Evolutionary conservation across 2,329 filamentous ascomycete species (phyloP), one percentile per base, ranked within the genome.

Genomic region (Ceratocystis cacaofunesta): DNA sequence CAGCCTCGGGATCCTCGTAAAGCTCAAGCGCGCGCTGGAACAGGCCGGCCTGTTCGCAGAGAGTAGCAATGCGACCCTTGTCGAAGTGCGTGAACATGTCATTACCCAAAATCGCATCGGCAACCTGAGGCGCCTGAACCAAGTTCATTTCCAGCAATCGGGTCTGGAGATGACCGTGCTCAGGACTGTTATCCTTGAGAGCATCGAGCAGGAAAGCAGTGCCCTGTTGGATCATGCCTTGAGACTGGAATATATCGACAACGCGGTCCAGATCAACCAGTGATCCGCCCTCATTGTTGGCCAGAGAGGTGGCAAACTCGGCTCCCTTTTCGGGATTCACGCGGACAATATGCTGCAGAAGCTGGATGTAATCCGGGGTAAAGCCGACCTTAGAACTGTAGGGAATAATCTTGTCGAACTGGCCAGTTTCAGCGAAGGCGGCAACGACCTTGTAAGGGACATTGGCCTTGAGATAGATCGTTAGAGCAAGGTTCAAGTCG

Each of bases 51-150:
- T 95, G 89, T 78, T 99, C 94, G 74, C 94, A 99, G 65, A 99
- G 83, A 69, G 87, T 84, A 28, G 92, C 90, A 75, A 99, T 89
- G 69, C 91, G 88, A 58, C 85, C 78, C 79, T 90, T 95, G 77
- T 99, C 94, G 72, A 96, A 99, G 77, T 99, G 85, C 0, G 91
- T 91, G 77, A 99, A 97, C 88, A 99, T 96, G 72, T 97, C 90
- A 72, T 99, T 99, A 70, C 92, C 90, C 50, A 99, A 84, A 70
- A 99, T 99, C 43, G 94, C 94, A 75, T 99, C 95, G 2, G 95
- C 94, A 65, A 99, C 95, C 75, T 97, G 94, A 62, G 94, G 94
- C 1, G 94, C 95, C 70, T 96, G 95, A 76, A 95, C 82, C 69
- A 99, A 78, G 76, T 99, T 99, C 92, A 99, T 97, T 80, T 99